These are phyloP conservation scores for Volutella citrinella DNA, from an alignment of 2,329 filamentous ascomycete genomes.

Conservation along the genomic window DNA sequence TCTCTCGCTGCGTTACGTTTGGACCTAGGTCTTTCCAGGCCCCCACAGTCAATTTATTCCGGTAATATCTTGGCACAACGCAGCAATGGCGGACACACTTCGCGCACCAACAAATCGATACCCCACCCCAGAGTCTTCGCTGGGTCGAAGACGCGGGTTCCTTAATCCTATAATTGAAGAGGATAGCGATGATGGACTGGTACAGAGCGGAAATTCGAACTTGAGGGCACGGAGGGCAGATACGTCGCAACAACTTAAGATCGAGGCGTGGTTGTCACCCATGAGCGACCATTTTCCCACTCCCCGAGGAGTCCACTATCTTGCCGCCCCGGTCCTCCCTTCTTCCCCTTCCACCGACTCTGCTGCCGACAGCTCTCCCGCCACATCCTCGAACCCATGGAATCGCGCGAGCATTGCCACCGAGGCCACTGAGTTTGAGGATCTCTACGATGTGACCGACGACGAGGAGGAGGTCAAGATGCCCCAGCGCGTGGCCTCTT, in stretches of 20 bases:
- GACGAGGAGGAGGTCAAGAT: conserved; percentile 54
- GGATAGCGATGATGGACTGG: conserved; percentile 39
- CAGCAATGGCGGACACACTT: conserved; percentile 48
- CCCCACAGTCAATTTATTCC: too few species aligned
- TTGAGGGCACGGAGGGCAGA: conserved; percentile 27
- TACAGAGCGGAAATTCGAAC: conserved; percentile 14
- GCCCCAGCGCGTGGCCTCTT: conserved; percentile 26
- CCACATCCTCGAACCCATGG: conserved; percentile 59
- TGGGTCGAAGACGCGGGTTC: conserved; percentile 50
- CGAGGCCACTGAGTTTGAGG: conserved; percentile 73
- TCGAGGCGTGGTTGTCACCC: conserved; percentile 58
- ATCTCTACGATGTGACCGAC: conserved; percentile 83
- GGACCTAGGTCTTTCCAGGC: too few species aligned
- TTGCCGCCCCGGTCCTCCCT: conserved; percentile 60
- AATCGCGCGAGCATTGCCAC: conserved; percentile 61
- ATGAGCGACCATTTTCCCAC: conserved; percentile 68
- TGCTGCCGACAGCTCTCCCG: conserved; percentile 51
- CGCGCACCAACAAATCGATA: conserved; percentile 29
- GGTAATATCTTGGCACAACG: too few species aligned
- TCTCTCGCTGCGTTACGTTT: conserved; percentile 11
- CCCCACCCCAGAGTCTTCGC: conserved; percentile 50
- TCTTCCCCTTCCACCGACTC: conserved; percentile 58
- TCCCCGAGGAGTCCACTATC: conserved; percentile 64
- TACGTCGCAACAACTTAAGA: conserved; percentile 45
- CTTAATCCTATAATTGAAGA: conserved; percentile 68